phyloP scores from a whole-genome alignment of 2,329 filamentous ascomycete genomes.

The Verticillium klebahnii region DNA sequence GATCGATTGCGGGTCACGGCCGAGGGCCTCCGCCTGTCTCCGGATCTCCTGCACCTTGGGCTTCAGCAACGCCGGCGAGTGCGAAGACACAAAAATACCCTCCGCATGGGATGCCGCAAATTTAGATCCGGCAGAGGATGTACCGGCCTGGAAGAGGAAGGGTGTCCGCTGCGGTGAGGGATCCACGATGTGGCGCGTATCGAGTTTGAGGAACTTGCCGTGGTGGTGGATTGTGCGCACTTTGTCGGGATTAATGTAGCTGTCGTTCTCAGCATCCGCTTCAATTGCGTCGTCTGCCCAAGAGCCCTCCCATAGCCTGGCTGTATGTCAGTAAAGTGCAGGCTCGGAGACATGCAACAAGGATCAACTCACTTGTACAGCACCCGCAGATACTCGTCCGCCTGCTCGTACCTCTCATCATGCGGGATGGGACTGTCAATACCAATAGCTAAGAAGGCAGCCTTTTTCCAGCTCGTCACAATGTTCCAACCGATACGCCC shows the following conservation, averaged over 20 bases:
- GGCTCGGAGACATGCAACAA: no score
- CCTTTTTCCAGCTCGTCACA: slow-evolving; percentile 54
- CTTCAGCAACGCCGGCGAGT: slow-evolving; percentile 41
- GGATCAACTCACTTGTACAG: slow-evolving; percentile 49
- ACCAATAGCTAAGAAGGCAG: slow-evolving; percentile 59
- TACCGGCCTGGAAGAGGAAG: slow-evolving; percentile 56
- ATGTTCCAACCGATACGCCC: slow-evolving; percentile 64
- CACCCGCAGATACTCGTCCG: slow-evolving; percentile 57
- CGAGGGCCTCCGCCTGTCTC: slow-evolving; percentile 40
- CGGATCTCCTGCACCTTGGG: slow-evolving; percentile 50
- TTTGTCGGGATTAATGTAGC: slow-evolving; percentile 53
- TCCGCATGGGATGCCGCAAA: slow-evolving; percentile 57
- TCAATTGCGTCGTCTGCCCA: slow-evolving; percentile 55
- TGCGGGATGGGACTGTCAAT: slow-evolving; percentile 53
- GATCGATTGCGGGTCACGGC: slow-evolving; percentile 51
- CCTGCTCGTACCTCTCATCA: slow-evolving; percentile 56
- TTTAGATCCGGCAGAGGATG: slow-evolving; percentile 48
- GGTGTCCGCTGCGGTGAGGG: slow-evolving; percentile 54
- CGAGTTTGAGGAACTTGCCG: slow-evolving; percentile 11
- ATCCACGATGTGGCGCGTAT: slow-evolving; percentile 41
- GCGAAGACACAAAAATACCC: slow-evolving; percentile 54
- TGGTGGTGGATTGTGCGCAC: slow-evolving; percentile 56
- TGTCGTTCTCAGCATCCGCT: slow-evolving; percentile 47
- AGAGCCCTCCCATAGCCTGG: slow-evolving; percentile 48
- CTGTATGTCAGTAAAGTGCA: background rate